Evolutionary conservation across 1,139 yeast species (phyloP), one percentile per base, ranked within the genome.

Genomic region (Lodderomyces margitis): DNA sequence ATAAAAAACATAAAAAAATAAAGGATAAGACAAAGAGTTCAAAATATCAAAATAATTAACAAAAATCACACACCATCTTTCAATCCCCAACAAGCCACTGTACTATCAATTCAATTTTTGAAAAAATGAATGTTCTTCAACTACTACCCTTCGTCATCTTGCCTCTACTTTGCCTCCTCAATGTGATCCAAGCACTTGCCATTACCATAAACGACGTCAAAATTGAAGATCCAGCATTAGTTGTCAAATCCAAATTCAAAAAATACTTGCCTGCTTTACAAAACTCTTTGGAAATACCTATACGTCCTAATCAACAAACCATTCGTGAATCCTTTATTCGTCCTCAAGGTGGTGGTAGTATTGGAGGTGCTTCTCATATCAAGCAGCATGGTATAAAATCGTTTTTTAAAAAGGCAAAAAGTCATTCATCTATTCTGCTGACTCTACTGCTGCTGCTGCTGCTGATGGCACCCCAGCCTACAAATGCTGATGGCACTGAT

Each of bases 201-300:
- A 14, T 48, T 20, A 34, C 33, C 5, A 31, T 49, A 9, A 44
- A 48, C 37, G 44, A 46, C 24, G 46, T 48, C 41, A 41, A 44
- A 34, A 37, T 49, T 10, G 44, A 46, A 2, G 25, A 45, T 17
- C 53, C 53, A 5, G 36, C 31, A 1, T 20, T 37, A n/a, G 35
- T 38, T 11, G 34, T 49, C 5, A 49, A 48, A 38, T 49, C 51
- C 14, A 42, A 45, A 14, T 43, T 49, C 17, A 47, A 45, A 34
- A 40, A 46, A 21, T 44, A 46, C 27, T 12, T 47, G 16, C 50
- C 51, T 10, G 44, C 45, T 21, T 32, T 49, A 37, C 46, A 48
- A 35, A 41, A 42, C 10, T 39, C 21, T 19, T 33, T 49, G 35
- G 50, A 45, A 27, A 49, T 49, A n/a, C 53, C 53, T 4, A 33